Evolutionary conservation across 768 basidiomycete genomes (phyloP).

Genomic region (Suillus subaureus): DNA sequence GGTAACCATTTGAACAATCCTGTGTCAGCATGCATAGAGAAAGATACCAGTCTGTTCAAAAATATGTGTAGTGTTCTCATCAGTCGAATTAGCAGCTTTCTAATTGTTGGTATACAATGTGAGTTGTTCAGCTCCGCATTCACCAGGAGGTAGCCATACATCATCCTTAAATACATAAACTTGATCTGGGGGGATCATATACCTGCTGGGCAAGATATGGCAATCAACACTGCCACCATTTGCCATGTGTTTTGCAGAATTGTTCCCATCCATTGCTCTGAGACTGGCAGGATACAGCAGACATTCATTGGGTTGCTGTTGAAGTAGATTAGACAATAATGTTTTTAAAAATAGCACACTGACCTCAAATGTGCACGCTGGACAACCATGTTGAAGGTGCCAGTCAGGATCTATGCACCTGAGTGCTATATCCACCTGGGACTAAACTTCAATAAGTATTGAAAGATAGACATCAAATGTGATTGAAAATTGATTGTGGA

Average conservation of each 20-base stretch:
- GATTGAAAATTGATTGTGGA: not conserved
- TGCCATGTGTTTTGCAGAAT: slow-evolving; percentile 34
- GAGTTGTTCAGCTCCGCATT: slow-evolving; percentile 1
- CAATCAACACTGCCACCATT: slow-evolving; percentile 20
- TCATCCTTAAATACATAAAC: slow-evolving; percentile 31
- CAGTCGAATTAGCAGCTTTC: slow-evolving; percentile 32
- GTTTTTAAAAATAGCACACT: not conserved
- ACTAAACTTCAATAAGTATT: not conserved
- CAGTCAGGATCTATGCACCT: not conserved
- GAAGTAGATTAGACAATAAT: not conserved
- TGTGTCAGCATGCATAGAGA: slow-evolving; percentile 35
- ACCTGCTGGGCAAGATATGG: slow-evolving; percentile 23
- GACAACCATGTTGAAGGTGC: not conserved
- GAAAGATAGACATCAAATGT: not conserved
- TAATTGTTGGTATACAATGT: slow-evolving; percentile 32
- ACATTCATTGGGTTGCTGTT: slow-evolving; percentile 26
- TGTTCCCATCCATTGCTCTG: slow-evolving; percentile 34
- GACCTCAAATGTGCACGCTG: not conserved
- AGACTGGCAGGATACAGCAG: slow-evolving; percentile 27
- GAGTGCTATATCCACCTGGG: not conserved
- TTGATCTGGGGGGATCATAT: slow-evolving; percentile 26
- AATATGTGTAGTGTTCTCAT: slow-evolving; percentile 35
- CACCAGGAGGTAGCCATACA: slow-evolving; percentile 5
- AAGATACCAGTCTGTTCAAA: slow-evolving; percentile 43
- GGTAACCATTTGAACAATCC: slow-evolving; percentile 28